phyloP scores from a whole-genome alignment of 495 filamentous ascomycete genomes.

The Eremomyces bilateralis region DNA sequence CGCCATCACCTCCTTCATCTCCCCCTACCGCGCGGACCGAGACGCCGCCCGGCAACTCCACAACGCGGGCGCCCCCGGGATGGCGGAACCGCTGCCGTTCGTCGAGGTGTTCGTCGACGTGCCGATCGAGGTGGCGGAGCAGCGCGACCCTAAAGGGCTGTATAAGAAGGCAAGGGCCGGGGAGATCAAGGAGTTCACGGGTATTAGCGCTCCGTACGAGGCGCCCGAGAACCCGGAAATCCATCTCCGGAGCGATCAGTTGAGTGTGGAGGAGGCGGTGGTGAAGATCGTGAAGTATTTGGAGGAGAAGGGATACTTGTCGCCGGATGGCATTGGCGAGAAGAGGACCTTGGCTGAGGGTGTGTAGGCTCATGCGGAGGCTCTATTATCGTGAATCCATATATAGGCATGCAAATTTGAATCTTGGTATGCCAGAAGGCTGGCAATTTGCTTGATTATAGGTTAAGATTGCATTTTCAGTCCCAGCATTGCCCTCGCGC shows the following conservation, averaged over 20 bases:
- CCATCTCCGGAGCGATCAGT: conserved; percentile 52
- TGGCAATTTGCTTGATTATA: too few relatives aligned
- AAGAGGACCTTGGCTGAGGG: too few relatives aligned
- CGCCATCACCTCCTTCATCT: conserved; percentile 91
- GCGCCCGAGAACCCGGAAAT: conserved; percentile 71
- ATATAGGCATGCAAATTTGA: too few relatives aligned
- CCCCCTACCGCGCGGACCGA: conserved; percentile 72
- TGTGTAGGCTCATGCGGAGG: too few relatives aligned
- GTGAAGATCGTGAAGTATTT: conserved; percentile 62
- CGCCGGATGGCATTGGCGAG: too few relatives aligned
- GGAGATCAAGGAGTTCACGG: conserved; percentile 92
- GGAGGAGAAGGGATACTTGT: conserved; percentile 38
- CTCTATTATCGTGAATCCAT: too few relatives aligned
- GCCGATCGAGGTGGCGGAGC: conserved; percentile 72
- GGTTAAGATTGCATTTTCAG: too few relatives aligned
- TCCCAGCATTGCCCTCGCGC: too few relatives aligned
- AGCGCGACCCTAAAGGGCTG: conserved; percentile 86
- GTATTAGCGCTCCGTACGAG: conserved; percentile 86
- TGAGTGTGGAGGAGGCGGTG: conserved; percentile 69
- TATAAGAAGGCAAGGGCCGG: conserved; percentile 92
- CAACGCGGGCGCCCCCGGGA: conserved; percentile 20
- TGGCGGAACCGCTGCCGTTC: conserved; percentile 49
- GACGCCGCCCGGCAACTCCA: conserved; percentile 64
- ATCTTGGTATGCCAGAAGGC: too few relatives aligned
- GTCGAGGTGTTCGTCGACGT: conserved; percentile 86